phyloP scores from a whole-genome alignment of 257 asterid species.

The Capsicum chinense region DNA sequence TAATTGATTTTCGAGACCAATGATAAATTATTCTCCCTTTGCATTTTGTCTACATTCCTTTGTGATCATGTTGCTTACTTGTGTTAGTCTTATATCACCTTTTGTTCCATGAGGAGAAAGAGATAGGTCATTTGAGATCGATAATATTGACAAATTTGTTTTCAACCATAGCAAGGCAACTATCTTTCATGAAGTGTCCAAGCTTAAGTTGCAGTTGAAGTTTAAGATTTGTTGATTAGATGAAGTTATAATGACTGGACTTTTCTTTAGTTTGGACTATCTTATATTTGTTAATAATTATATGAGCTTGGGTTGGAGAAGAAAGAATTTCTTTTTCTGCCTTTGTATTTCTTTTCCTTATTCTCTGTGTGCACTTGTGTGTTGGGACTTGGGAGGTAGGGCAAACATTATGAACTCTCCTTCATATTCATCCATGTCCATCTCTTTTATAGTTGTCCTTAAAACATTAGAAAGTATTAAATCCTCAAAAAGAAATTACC shows the following conservation, averaged over 20 bases:
- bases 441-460: not conserved
- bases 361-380: not conserved
- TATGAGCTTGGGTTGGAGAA: not conserved
- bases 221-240: slow-evolving; percentile 51
- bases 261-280: not conserved
- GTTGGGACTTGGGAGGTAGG: not conserved
- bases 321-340: not conserved
- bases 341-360: slow-evolving; percentile 10
- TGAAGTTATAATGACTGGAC: not conserved
- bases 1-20: not conserved
- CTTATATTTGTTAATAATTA: not conserved
- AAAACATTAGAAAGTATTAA: not conserved
- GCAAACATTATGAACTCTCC: not conserved
- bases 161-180: slow-evolving; percentile 51
- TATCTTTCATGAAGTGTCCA: slow-evolving; percentile 71
- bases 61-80: not conserved
- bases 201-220: slow-evolving; percentile 70
- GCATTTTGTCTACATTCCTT: not conserved
- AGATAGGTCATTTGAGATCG: not conserved
- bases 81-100: slow-evolving; percentile 15
- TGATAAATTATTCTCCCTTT: not conserved
- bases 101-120: not conserved
- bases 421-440: not conserved
- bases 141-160: slow-evolving; percentile 31
- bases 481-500: not conserved